Evolutionary conservation across 371 early-diverging fungal genomes (phyloP), one percentile per base, ranked within the genome.

Genomic region (Amoeboaphelidium protococcarum): DNA sequence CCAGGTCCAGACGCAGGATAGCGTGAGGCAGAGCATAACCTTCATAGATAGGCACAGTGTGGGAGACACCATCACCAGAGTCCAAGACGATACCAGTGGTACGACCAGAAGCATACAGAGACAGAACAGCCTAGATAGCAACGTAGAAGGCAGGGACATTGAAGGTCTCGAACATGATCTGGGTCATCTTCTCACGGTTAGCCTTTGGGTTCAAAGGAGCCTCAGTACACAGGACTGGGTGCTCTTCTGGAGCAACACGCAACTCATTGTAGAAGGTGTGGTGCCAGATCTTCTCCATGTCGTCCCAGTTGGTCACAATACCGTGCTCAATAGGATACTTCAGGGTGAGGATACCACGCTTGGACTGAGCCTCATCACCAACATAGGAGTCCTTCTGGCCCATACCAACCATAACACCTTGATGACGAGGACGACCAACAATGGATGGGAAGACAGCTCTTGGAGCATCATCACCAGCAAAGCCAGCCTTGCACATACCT

Each of bases 241-340:
- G 98, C 70, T 98, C 92, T 65, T 89, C 87, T 50, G 84, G 81
- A 25, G 77, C 78, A 50, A 80, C 82, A 62, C 81, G 77, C 41
- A 81, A 67, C 61, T 81, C 81, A 59, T 81, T 80, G 67, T 73
- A 76, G 72, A 90, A 90, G 55, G 97, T 95, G 73, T 98, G 97
- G 67, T 98, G 98, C 78, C 99, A 99, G 62, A 99, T 98, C 73
- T 96, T 96, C 72, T 96, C 97, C 99, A 99, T 99, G 62, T 94
- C 92, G 60, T 98, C 97, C 99, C 99, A 99, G 85, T 98, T 92
- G 71, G 84, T 92, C 31, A 99, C 98, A 64, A 98, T 94, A 72
- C 99, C 99, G 77, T 98, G 98, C 67, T 97, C 96, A 65, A 99
- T 96, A 51, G 99, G 99, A 66, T 98, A 98, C 66, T 87, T 92